A percentile compares a stretch with the other conserved stretches of the same genome.
These are phyloP conservation scores for Microcos paniculata DNA, from an alignment of 345 rosid genomes.

Conservation along the genomic window DNA sequence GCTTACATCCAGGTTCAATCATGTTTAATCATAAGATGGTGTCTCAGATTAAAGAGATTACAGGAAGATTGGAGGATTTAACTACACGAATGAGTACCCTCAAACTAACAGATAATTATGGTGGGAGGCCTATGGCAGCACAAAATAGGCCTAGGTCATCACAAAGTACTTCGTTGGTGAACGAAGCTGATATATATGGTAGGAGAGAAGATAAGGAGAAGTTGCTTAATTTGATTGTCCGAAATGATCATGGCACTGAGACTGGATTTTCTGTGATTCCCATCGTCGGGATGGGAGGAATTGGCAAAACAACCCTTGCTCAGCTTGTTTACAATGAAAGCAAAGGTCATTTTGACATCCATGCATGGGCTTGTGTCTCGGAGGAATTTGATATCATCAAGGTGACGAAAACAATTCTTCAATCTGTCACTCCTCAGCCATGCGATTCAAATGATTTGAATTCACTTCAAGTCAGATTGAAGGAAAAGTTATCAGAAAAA, in stretches of 20 bases:
- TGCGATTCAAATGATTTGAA: too few species aligned
- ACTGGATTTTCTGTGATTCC: constrained; percentile 16
- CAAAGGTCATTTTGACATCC: constrained; percentile 4
- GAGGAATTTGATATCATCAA: too few species aligned
- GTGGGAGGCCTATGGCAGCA: neutral
- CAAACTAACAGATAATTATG: neutral
- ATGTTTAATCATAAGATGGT: neutral
- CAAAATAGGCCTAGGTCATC: neutral
- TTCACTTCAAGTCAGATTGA: too few species aligned
- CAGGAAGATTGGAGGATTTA: neutral
- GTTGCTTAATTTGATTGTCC: neutral
- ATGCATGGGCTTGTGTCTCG: too few species aligned
- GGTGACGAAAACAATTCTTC: neutral
- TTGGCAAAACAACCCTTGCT: too few species aligned
- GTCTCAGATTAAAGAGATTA: neutral
- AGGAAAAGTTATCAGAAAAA: too few species aligned
- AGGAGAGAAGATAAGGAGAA: constrained; percentile 22
- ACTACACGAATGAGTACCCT: neutral
- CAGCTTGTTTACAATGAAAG: constrained; percentile 20
- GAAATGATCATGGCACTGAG: neutral
- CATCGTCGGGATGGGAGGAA: constrained; percentile 23
- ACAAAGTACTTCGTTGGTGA: neutral
- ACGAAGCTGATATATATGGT: too few species aligned
- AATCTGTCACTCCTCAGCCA: too few species aligned
- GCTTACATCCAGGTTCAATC: neutral